Evolutionary conservation across 2,329 filamentous ascomycete genomes (phyloP), one percentile per base, ranked within the genome.

Genomic region (Leptographium lundbergii): DNA sequence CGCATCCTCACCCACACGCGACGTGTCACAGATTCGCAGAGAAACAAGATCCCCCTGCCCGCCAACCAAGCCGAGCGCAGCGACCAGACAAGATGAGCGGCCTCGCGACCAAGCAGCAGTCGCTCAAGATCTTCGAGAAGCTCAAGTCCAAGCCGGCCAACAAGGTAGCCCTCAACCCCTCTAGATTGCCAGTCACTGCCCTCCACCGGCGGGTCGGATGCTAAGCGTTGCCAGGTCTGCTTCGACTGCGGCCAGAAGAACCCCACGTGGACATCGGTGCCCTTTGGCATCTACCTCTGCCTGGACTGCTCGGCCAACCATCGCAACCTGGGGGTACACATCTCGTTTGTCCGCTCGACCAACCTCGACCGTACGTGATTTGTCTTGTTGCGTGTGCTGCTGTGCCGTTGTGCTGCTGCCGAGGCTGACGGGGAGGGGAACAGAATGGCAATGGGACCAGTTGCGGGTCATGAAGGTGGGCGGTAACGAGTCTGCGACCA

Each of bases 371-470:
- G 92, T 97, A 88, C 70, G 90, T 78, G 67, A 1, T 52, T 25
- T 29, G 5, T 25, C 4, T n/a, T 22, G 17, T 27, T 32, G 4
- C 32, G 11, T 6, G 17, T 6, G 5, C 25, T 27, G 25, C 32
- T 32, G 4, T 32, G 17, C 25, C 22, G 53, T 17, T 22, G 17
- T 34, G 55, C 58, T 34, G 32, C 32, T 7, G 32, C 32, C 32
- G 9, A 34, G 32, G 32, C 32, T 60, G 51, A 58, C 34, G 24
- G 13, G 45, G 7, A 45, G 42, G 24, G 48, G 48, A 3, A 45
- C 67, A 89, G 86, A 89, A 77, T 99, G 94, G 94, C 91, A 96
- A 88, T 99, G 94, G 94, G 91, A 96, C 66, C 94, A 99, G 73
- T 81, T 99, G 61, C 88, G 94, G 57, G 75, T 92, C 60, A 97